phyloP scores from a whole-genome alignment of 2,329 filamentous ascomycete genomes.

The Colletotrichum nymphaeae region DNA sequence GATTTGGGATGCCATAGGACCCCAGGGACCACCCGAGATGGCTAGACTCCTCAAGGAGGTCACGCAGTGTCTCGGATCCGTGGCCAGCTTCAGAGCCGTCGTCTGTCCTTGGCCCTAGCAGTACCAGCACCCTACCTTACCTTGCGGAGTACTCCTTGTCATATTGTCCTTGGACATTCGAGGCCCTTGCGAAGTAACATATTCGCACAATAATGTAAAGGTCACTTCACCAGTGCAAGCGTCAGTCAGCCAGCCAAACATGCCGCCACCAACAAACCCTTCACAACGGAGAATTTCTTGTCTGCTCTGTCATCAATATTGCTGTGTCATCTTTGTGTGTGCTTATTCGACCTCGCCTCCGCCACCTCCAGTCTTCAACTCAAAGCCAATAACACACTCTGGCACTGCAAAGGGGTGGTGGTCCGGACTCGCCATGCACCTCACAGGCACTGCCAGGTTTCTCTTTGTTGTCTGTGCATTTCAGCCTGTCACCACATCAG shows the following conservation, averaged over 20 bases:
- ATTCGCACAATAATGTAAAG: too few relatives aligned
- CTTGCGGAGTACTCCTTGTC: neutral
- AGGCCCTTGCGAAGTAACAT: neutral
- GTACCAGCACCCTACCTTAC: slow-evolving; percentile 1
- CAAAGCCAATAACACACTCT: neutral
- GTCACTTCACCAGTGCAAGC: neutral
- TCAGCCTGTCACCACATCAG: neutral
- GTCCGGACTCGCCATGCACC: slow-evolving; percentile 22
- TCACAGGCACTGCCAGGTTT: neutral
- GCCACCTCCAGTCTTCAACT: slow-evolving; percentile 4
- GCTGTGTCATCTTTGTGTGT: neutral
- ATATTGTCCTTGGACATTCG: neutral
- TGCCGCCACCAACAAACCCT: neutral
- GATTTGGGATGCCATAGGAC: neutral
- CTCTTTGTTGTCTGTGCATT: slow-evolving; percentile 2
- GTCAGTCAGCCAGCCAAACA: neutral
- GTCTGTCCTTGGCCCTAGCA: slow-evolving; percentile 19
- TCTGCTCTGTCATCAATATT: neutral
- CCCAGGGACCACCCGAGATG: neutral
- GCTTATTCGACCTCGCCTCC: slow-evolving; percentile 1
- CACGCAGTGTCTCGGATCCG: slow-evolving; percentile 37
- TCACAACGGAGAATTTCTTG: neutral
- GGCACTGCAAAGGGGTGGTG: neutral
- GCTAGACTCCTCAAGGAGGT: slow-evolving; percentile 13
- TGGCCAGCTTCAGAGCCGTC: slow-evolving; percentile 30